Evolutionary conservation across 305 asterid genomes (phyloP).

Genomic region (Fraxinus baroniana): DNA sequence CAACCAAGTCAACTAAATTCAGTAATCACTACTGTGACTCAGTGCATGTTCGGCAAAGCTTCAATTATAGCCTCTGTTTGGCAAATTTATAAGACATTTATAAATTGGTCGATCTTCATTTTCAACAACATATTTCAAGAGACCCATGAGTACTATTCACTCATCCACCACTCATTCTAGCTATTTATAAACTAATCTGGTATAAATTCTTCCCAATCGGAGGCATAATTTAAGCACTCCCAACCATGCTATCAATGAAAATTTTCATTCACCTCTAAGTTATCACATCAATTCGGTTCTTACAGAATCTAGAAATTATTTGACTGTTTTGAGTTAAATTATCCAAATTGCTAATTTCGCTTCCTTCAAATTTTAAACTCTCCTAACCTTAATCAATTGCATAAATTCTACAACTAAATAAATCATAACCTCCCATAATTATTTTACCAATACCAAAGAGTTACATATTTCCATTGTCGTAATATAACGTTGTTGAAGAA

Average conservation of each 20-base stretch:
- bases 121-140: neutral
- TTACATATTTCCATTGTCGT: neutral
- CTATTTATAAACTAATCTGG: neutral
- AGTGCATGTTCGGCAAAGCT: neutral
- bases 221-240: neutral
- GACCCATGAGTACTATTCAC: neutral
- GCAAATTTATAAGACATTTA: neutral
- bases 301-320: neutral
- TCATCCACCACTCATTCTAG: neutral
- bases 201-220: neutral
- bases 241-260: neutral
- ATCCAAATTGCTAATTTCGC: neutral
- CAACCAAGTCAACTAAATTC: neutral
- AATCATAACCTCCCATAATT: neutral
- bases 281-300: neutral
- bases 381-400: neutral
- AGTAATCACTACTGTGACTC: neutral
- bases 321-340: neutral
- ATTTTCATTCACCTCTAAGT: neutral
- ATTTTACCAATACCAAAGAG: neutral
- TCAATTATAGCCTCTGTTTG: neutral
- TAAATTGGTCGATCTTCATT: neutral
- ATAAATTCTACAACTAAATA: neutral
- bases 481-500: neutral
- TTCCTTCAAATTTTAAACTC: neutral